Evolutionary conservation across 2,329 filamentous ascomycete genomes (phyloP).

Genomic region (Fusarium hainanense): DNA sequence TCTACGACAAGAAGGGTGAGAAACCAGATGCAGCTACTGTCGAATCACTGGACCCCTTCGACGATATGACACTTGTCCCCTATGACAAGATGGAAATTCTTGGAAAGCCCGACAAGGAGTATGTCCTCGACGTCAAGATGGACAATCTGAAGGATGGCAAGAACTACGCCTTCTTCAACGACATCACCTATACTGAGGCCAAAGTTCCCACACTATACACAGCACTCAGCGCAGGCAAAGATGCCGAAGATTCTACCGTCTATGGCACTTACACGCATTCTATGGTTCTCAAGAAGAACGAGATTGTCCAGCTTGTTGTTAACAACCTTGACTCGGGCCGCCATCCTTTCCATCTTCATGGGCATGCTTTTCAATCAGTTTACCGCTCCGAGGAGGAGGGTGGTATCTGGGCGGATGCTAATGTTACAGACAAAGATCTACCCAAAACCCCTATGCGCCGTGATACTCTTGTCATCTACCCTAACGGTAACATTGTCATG

Average conservation of each 20-base stretch:
- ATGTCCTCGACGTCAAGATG: slow-evolving; percentile 74
- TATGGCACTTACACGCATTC: slow-evolving; percentile 76
- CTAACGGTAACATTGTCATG: slow-evolving; percentile 76
- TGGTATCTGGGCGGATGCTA: slow-evolving; percentile 62
- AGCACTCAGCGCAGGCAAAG: slow-evolving; percentile 71
- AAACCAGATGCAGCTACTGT: slow-evolving; percentile 65
- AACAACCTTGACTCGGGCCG: slow-evolving; percentile 79
- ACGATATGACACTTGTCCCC: slow-evolving; percentile 79
- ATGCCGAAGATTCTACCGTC: slow-evolving; percentile 66
- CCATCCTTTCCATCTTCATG: slow-evolving; percentile 84
- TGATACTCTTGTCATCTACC: slow-evolving; percentile 74
- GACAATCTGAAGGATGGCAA: slow-evolving; percentile 70
- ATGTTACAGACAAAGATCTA: slow-evolving; percentile 57
- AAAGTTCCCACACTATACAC: slow-evolving; percentile 86
- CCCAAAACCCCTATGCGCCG: slow-evolving; percentile 71
- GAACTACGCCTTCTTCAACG: slow-evolving; percentile 76
- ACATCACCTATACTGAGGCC: slow-evolving; percentile 77
- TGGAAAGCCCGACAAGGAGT: slow-evolving; percentile 69
- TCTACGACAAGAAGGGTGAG: slow-evolving; percentile 62
- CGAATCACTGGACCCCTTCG: slow-evolving; percentile 73
- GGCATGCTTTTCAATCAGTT: slow-evolving; percentile 77
- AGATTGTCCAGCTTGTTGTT: slow-evolving; percentile 77
- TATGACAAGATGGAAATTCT: slow-evolving; percentile 72
- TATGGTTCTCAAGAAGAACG: slow-evolving; percentile 73
- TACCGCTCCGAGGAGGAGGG: slow-evolving; percentile 68